Conservation (phyloP, 441 rosid species). For the Gossypium schwendimanii region DNA sequence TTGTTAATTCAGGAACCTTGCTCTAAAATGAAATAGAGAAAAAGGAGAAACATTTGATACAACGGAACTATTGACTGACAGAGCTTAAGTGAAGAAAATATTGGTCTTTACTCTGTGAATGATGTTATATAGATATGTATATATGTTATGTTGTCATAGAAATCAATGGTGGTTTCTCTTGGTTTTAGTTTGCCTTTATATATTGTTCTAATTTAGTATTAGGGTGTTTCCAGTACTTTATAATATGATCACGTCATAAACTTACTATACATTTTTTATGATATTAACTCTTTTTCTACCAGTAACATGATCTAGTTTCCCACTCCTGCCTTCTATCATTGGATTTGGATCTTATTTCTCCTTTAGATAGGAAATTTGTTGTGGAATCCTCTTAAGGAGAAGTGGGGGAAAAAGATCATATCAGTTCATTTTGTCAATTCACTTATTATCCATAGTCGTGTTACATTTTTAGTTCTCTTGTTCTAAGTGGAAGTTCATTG, state of each 20-base stretch:
- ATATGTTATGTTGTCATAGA: no score
- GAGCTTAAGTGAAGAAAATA: background rate
- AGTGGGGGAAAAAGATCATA: background rate
- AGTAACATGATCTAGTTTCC: no score
- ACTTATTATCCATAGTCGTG: background rate
- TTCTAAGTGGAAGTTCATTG: background rate
- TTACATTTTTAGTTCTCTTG: background rate
- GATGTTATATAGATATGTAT: background rate
- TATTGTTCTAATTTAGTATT: no score
- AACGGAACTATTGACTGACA: background rate
- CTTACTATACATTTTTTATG: no score
- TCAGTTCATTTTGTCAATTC: background rate
- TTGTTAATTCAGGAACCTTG: background rate
- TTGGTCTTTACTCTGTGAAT: background rate
- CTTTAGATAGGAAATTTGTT: background rate
- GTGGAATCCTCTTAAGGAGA: background rate
- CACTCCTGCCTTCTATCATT: no score
- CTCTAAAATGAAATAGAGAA: background rate
- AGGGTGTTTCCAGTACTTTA: no score
- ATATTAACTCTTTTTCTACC: no score
- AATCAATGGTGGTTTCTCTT: no score
- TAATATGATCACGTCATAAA: no score
- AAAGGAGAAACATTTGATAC: background rate
- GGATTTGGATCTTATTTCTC: no score
- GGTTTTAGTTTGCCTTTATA: no score